These are phyloP conservation scores for Aurifilum marmelostoma DNA, from an alignment of 2,329 filamentous ascomycete species.

Conservation along the genomic window DNA sequence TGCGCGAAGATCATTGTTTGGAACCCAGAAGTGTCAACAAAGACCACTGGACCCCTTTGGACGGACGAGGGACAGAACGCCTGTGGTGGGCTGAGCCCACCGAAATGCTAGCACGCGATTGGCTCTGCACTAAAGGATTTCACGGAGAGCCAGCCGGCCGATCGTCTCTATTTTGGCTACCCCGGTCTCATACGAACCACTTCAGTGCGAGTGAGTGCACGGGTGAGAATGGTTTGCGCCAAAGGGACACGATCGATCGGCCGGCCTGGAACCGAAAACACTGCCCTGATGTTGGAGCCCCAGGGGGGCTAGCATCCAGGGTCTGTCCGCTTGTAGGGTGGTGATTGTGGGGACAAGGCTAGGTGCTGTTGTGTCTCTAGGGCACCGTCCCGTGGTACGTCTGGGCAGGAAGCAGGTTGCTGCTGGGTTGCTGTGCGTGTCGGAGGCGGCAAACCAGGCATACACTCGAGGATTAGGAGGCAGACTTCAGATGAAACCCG, in stretches of 20 bases:
- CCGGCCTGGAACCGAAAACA: not conserved
- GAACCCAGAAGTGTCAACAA: conserved; percentile 8
- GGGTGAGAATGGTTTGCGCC: not conserved
- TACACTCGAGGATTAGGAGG: conserved; percentile 11
- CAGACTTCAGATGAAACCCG: conserved; percentile 28
- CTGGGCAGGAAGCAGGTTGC: not conserved
- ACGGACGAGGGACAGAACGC: not conserved
- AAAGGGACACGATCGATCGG: not conserved
- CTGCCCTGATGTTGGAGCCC: not conserved
- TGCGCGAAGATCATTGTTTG: conserved; percentile 20
- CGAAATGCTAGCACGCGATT: conserved; percentile 15
- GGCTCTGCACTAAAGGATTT: conserved; percentile 22
- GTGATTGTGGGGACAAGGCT: not conserved
- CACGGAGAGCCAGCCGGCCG: conserved; percentile 21
- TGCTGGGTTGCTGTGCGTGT: not conserved
- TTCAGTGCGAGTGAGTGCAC: not conserved
- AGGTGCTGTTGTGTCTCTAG: not conserved
- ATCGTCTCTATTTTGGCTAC: conserved; percentile 16
- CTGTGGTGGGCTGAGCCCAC: not conserved
- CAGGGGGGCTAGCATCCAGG: not conserved
- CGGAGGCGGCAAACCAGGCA: not conserved
- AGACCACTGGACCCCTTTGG: not conserved
- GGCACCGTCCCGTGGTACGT: not conserved
- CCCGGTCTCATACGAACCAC: not conserved
- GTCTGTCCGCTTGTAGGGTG: not conserved